Conservation (phyloP, 2,329 filamentous ascomycete genomes). For the Pseudogymnoascus sp. region DNA sequence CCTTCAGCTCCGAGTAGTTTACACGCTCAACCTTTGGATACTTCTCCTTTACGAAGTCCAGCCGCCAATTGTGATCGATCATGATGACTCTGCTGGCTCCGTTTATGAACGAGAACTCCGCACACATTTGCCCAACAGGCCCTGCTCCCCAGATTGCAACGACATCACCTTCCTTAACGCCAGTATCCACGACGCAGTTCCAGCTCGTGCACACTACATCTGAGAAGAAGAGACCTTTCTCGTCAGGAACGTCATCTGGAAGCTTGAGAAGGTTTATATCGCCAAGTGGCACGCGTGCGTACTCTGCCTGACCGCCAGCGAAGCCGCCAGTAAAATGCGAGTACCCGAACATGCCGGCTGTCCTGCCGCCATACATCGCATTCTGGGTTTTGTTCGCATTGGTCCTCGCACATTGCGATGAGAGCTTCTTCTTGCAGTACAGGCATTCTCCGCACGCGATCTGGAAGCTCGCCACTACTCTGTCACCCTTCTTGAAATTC, state of each 20-base stretch:
- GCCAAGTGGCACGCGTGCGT: constrained; percentile 71
- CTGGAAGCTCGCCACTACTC: constrained; percentile 81
- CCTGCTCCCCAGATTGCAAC: constrained; percentile 79
- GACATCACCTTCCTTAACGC: constrained; percentile 66
- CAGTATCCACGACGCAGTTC: constrained; percentile 76
- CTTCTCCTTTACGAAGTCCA: constrained; percentile 59
- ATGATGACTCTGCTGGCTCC: constrained; percentile 71
- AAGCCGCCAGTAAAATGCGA: constrained; percentile 79
- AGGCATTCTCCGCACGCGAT: constrained; percentile 68
- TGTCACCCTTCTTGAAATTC: constrained; percentile 50
- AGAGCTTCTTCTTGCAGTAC: constrained; percentile 72
- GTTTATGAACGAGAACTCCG: constrained; percentile 65
- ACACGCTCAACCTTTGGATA: constrained; percentile 61
- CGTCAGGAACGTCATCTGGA: constrained; percentile 72
- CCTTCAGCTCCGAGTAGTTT: constrained; percentile 55
- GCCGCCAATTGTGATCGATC: constrained; percentile 65
- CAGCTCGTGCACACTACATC: constrained; percentile 76
- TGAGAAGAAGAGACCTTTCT: constrained; percentile 70
- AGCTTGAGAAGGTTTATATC: constrained; percentile 76
- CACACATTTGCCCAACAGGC: constrained; percentile 79
- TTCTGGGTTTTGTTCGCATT: constrained; percentile 65
- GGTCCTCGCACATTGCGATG: constrained; percentile 72
- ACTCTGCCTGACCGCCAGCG: constrained; percentile 81
- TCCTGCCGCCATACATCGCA: constrained; percentile 71
- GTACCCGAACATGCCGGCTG: constrained; percentile 67